Evolutionary conservation across 1,284 basidiomycete genomes (phyloP), one percentile per base, ranked within the genome.

Genomic region (Microbotryum violaceum): DNA sequence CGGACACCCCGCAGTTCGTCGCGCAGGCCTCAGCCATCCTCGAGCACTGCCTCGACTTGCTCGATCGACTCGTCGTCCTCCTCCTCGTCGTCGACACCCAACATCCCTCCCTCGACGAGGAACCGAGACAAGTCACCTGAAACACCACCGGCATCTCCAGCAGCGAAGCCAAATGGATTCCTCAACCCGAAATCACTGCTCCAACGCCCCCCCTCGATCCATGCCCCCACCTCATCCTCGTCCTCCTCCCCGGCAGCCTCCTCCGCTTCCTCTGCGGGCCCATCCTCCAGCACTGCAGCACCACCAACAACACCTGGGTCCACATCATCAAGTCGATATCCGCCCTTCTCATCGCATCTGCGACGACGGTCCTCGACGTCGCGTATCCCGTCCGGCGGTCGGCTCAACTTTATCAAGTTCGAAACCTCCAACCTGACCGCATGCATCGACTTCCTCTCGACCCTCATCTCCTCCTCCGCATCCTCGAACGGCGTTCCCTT

Each of bases 351-450:
- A 18, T 49, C 60, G 21, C 68, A 60, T 51, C 60, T 61, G 49
- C 46, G 66, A 53, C 27, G 63, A 47, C 64, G 63, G 33, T 52
- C 61, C 68, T 71, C 75, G 47, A 70, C 78, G 49, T 74, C 68
- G 70, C 48, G 76, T 77, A 68, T 96, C 70, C 92, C 96, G 6
- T 58, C 62, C 0, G 96, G 96, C 25, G 96, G 96, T 6, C 88
- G 92, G 48, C 85, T 99, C 74, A 98, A 98, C 78, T 99, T 98
- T 75, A 89, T 90, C 76, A 88, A 94, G 48, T 98, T 97, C 78
- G 89, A 99, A 78, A 98, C 96, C 60, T 84, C 87, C 68, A 82
- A 91, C 71, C 88, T 98, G 70, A 79, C 88, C 57, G 84, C 84
- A 50, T 91, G 93, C 73, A 85, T 98, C 70, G 78, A 80, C 56